Evolutionary conservation across 768 basidiomycete species (phyloP), one percentile per base, ranked within the genome.

Genomic region (Trametes cingulata): DNA sequence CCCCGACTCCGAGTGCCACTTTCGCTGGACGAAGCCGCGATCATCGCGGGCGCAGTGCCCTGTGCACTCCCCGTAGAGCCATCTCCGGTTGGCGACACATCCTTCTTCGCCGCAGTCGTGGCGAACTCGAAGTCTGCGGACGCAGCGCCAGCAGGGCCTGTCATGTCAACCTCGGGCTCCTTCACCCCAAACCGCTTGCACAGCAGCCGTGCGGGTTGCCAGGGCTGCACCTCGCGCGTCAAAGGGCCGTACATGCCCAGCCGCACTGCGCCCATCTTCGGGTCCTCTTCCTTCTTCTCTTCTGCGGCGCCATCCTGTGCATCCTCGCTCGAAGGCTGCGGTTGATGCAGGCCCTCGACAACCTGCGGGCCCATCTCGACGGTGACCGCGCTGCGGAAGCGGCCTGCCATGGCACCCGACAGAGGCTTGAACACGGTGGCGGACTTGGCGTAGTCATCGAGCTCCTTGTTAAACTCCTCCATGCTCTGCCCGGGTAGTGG

Each of bases 181-280:
- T 87, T 90, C 36, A 98, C 90, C 0, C 91, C 90, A 72, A 98
- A 98, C 33, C 96, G 84, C 73, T 96, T 97, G 76, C 94, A 98
- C 24, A 99, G 76, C 50, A 98, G 75, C 52, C 80, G 80, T n/a
- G 84, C 85, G 2, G 97, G 97, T 68, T 86, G 85, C 88, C 93
- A 98, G 0, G 80, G 72, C 56, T 75, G 79, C 35, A 80, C 75
- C 62, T 91, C 90, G 39, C 96, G 78, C 33, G 97, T 99, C 71
- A 95, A 75, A 14, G 82, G 78, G 0, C 97, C 97, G 69, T 88
- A 98, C 91, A 96, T 94, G 24, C 93, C 95, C 71, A 88, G 72
- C 27, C 82, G 78, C 10, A 93, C 95, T 0, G 97, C 95, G 64
- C 91, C 78, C 65, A 83, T 86, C 68, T 87, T 87, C 4, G 94